A percentile compares a stretch with the other conserved stretches of the same genome.
Conservation (phyloP, 768 basidiomycete species). For the Mrakia frigida region DNA sequence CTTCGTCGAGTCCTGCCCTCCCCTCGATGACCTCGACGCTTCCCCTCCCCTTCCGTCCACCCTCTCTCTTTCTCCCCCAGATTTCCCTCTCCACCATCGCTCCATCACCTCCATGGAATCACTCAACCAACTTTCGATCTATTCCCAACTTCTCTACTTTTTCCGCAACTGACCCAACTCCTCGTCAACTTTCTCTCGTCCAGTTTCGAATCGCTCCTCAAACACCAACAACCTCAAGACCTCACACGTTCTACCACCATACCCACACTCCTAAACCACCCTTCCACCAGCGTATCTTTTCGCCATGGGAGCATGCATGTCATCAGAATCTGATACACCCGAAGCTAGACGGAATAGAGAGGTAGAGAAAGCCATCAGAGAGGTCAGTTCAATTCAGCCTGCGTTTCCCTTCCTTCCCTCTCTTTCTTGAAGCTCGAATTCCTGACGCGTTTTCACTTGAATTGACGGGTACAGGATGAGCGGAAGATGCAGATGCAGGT, state of each 20-base stretch:
- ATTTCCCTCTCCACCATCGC: neutral
- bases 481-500: slow-evolving; percentile 54
- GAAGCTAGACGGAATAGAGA: slow-evolving; percentile 58
- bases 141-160: no score
- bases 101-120: neutral
- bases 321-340: slow-evolving; percentile 58
- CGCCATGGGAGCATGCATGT: slow-evolving; percentile 73
- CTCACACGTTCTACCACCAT: neutral
- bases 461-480: slow-evolving; percentile 57
- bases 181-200: neutral
- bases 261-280: neutral
- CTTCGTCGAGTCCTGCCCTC: neutral
- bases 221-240: neutral
- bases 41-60: neutral
- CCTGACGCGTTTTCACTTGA: slow-evolving; percentile 18
- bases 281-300: neutral
- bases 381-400: slow-evolving; percentile 36
- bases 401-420: neutral
- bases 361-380: slow-evolving; percentile 60
- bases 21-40: neutral
- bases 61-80: neutral
- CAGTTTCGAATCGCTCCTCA: neutral
- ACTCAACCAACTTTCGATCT: neutral
- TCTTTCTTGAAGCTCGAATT: neutral
- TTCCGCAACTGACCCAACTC: neutral